Evolutionary conservation across 352 stramenopile genomes (phyloP), one percentile per base, ranked within the genome.

Genomic region (Vaucheria bursata): DNA sequence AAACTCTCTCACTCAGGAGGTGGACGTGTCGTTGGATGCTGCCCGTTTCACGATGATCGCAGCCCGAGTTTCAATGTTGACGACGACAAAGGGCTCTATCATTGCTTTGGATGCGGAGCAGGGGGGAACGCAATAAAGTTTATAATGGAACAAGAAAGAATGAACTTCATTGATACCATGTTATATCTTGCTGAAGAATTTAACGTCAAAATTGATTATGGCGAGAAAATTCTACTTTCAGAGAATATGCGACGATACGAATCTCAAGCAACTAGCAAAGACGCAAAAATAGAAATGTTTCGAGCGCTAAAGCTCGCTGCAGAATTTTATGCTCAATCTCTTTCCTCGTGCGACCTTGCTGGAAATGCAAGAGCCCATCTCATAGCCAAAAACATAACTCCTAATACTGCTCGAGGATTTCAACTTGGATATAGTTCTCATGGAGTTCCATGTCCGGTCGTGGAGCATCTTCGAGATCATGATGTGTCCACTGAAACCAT

Each of bases 11-110:
- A n/a, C n/a, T n/a, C n/a, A n/a, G n/a, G n/a, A n/a, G n/a, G n/a
- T n/a, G n/a, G n/a, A n/a, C n/a, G n/a, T n/a, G n/a, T n/a, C n/a
- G 74, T 79, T 74, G 79, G 73, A 5, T 84, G 80, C 76, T 93
- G 89, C 85, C 88, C 88, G 8, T 93, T 93, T 79, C 89, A 93
- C 76, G 80, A 92, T 69, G 89, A 93, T 77, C 78, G 86, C 33
- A 90, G 87, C 65, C 89, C 89, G 6, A 89, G 84, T 12, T 81
- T 92, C 67, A 86, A 74, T 5, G 86, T 93, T 39, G 87, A 90
- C 69, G 83, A 88, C 1, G 82, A 75, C 18, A 78, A 86, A 70
- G 85, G 85, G 71, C 84, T 90, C 1, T 93, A 89, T 80, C 90
- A 91, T 73, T 93, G 89, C 73, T 93, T 93, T 84, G 79, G 85